Evolutionary conservation across 495 filamentous ascomycete species (phyloP), one percentile per base, ranked within the genome.

Genomic region (Penicillium pulvis): DNA sequence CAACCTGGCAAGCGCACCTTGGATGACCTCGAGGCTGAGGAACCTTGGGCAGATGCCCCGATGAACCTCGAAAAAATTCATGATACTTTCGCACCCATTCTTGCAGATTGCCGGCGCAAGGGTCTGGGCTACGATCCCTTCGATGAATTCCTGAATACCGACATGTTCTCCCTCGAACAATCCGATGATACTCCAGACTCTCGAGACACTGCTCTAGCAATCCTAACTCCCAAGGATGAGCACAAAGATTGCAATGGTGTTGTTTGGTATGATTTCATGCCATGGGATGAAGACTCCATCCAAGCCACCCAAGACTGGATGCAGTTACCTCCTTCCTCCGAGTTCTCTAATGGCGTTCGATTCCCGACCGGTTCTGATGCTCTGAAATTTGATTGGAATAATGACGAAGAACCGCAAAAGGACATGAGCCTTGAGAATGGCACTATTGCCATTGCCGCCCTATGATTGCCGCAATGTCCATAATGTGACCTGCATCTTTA

Each of bases 91-190:
- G 45, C 39, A 11, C 58, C 62, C 12, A 20, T 60, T n/a, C 55
- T 64, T 24, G 19, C 47, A 23, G 61, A 63, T 14, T 53, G 58
- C 39, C 52, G 46, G 30, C 51, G 58, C 16, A 44, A 39, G 24
- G 45, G 17, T 16, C 54, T 73, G 10, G 75, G 71, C 3, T 70
- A 67, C 42, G 72, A 75, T 50, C 61, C 71, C 0, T 69, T 77
- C 53, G 76, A 79, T 20, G 69, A 76, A 48, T 78, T 79, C 49
- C 53, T 79, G 59, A 76, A 80, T 46, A 58, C 74, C 17, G 69
- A 79, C 30, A 74, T 77, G 67, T 79, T 78, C 56, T 70, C 67
- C 20, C 69, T 66, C n/a, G 64, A 69, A 8, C 74, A 77, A 35
- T 57, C 63, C 19, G 65, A 77, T 49, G 69, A 75, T 31, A 79